phyloP scores from a whole-genome alignment of 108 stramenopile genomes.

The Fragilaria crotonensis region DNA sequence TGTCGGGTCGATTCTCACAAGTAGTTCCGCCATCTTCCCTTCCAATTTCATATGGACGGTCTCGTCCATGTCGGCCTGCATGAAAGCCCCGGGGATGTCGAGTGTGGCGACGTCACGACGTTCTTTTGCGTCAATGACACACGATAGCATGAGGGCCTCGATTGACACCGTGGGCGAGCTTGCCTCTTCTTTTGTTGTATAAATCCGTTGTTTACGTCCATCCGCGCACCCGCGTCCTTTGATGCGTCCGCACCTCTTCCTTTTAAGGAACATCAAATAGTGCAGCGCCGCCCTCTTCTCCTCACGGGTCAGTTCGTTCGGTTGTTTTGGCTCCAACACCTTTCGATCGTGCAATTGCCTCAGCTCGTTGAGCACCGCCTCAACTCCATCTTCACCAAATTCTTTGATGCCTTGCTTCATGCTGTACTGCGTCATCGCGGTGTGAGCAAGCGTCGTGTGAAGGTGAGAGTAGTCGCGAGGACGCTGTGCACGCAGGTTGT shows the following conservation, averaged over 20 bases:
- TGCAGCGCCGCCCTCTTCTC: conserved; percentile 16
- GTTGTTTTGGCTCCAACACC: conserved; percentile 12
- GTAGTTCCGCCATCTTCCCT: conserved; percentile 11
- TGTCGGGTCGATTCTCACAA: conserved; percentile 10
- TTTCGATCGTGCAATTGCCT: conserved; percentile 27
- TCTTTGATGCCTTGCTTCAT: conserved; percentile 8
- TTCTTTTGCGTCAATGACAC: too few species aligned
- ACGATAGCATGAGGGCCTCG: too few species aligned
- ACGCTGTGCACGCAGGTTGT: conserved; percentile 4
- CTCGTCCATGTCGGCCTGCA: conserved; percentile 23
- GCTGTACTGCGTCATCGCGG: neutral
- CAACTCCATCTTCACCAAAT: too few species aligned
- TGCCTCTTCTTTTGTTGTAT: too few species aligned
- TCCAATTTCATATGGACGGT: conserved; percentile 1
- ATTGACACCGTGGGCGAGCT: too few species aligned
- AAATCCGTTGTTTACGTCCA: conserved; percentile 27
- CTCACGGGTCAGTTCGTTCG: conserved; percentile 14
- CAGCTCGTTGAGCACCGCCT: conserved; percentile 27
- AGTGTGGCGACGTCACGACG: conserved; percentile 13
- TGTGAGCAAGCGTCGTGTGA: neutral
- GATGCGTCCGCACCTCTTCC: conserved; percentile 16
- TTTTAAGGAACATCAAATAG: conserved; percentile 27
- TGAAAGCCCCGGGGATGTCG: conserved; percentile 34
- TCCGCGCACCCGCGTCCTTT: conserved; percentile 25
- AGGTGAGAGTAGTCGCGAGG: conserved; percentile 1